Evolutionary conservation across 805 yeast species (phyloP).

Genomic region (Cyberlindnera petersonii): DNA sequence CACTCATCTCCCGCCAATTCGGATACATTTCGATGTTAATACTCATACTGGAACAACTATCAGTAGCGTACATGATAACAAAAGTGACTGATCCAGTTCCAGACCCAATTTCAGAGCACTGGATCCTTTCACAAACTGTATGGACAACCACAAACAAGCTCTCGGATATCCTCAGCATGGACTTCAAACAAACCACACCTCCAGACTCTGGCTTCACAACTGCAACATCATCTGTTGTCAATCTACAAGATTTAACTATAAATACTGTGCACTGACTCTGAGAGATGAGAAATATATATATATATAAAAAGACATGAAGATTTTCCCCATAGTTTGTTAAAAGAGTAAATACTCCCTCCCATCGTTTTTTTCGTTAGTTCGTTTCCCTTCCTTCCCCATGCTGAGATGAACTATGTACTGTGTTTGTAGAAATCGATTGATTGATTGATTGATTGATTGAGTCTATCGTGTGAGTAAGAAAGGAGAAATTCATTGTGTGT

Average conservation of each 20-base stretch:
- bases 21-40: constrained; percentile 12
- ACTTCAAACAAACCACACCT: constrained; percentile 12
- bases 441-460: not conserved
- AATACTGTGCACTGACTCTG: constrained; percentile 12
- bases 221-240: constrained; percentile 1
- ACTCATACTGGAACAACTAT: constrained; percentile 17
- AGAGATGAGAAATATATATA: no score
- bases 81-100: constrained; percentile 20
- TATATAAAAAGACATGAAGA: no score
- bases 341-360: not conserved
- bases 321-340: not conserved
- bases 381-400: constrained; percentile 3
- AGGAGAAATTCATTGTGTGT: not conserved
- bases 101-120: constrained; percentile 16
- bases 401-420: constrained; percentile 11
- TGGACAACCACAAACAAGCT: constrained; percentile 13
- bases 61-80: constrained; percentile 16
- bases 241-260: constrained; percentile 9
- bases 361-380: not conserved
- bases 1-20: constrained; percentile 1
- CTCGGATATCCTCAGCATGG: constrained; percentile 2
- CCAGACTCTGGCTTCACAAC: not conserved
- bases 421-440: not conserved
- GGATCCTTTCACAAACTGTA: constrained; percentile 18
- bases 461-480: no score